Evolutionary conservation across 2,329 filamentous ascomycete species (phyloP).

Genomic region (Periconia macrospinosa): DNA sequence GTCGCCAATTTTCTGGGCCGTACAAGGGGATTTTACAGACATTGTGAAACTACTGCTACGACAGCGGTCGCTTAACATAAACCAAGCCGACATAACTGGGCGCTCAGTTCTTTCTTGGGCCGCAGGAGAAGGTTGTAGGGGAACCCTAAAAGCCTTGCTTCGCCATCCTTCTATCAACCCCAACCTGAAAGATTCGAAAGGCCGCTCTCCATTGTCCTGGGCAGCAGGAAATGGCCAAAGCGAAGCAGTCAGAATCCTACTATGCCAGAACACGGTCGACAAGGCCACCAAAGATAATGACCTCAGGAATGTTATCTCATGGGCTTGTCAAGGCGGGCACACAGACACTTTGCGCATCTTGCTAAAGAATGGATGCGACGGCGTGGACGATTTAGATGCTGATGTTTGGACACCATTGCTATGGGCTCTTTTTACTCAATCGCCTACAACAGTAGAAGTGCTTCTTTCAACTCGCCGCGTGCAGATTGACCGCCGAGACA

Average conservation of each 20-base stretch:
- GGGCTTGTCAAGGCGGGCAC: slow-evolving; percentile 28
- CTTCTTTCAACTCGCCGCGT: slow-evolving; percentile 34
- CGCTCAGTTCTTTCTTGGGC: slow-evolving; percentile 43
- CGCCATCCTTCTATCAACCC: slow-evolving; percentile 22
- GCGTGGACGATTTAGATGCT: slow-evolving; percentile 36
- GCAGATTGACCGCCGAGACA: slow-evolving; percentile 34
- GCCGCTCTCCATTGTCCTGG: slow-evolving; percentile 37
- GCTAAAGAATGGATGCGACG: slow-evolving; percentile 28
- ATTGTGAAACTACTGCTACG: slow-evolving; percentile 25
- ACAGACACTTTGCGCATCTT: slow-evolving; percentile 28
- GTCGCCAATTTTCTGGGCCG: slow-evolving; percentile 40
- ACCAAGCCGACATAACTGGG: slow-evolving; percentile 34
- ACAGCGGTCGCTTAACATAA: slow-evolving; percentile 25
- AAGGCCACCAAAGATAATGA: slow-evolving; percentile 31
- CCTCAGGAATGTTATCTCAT: slow-evolving; percentile 36
- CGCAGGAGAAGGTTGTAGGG: slow-evolving; percentile 28
- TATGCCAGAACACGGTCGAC: slow-evolving; percentile 25
- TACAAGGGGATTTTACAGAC: slow-evolving; percentile 24
- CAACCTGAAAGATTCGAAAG: slow-evolving; percentile 31
- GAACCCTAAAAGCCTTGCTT: slow-evolving; percentile 26
- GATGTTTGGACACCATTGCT: slow-evolving; percentile 42
- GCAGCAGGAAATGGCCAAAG: slow-evolving; percentile 30
- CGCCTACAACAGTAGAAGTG: slow-evolving; percentile 28
- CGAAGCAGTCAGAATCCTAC: slow-evolving; percentile 23
- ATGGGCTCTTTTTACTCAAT: slow-evolving; percentile 37